A percentile compares a stretch with the other conserved stretches of the same genome.
phyloP scores from a whole-genome alignment of 495 filamentous ascomycete genomes.

The Aspergillus avenaceus region DNA sequence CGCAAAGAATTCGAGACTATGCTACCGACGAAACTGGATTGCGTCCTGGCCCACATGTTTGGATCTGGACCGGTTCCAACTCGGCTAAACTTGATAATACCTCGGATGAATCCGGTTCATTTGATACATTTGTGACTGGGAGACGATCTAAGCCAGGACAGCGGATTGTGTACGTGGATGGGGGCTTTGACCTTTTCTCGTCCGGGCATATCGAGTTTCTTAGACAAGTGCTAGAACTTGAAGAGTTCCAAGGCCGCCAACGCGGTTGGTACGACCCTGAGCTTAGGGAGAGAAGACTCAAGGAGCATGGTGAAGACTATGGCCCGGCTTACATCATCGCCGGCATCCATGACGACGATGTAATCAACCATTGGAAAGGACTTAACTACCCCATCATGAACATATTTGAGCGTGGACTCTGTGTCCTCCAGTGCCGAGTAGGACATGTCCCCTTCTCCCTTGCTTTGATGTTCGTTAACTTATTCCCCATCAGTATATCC shows the following conservation, averaged over 20 bases:
- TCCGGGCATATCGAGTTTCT: conserved; percentile 96
- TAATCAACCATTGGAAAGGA: conserved; percentile 93
- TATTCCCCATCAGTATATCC: conserved; percentile 62
- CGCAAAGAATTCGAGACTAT: conserved; percentile 72
- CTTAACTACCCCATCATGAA: conserved; percentile 99
- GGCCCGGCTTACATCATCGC: conserved; percentile 79
- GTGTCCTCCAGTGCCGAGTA: conserved; percentile 90
- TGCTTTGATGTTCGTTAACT: no score
- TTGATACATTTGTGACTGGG: conserved; percentile 62
- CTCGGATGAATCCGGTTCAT: conserved; percentile 52
- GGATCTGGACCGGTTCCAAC: conserved; percentile 64
- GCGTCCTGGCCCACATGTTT: conserved; percentile 69
- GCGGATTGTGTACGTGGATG: conserved; percentile 88
- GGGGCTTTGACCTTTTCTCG: conserved; percentile 95
- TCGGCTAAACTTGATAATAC: conserved; percentile 48
- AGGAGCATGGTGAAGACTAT: conserved; percentile 64
- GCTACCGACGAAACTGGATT: conserved; percentile 78
- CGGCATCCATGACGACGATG: conserved; percentile 88
- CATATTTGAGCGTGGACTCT: conserved; percentile 91
- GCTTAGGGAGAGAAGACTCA: conserved; percentile 54
- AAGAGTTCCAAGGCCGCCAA: conserved; percentile 59
- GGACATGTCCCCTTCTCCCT: conserved; percentile 23
- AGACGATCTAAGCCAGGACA: conserved; percentile 67
- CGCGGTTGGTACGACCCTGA: conserved; percentile 71
- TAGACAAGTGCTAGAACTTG: conserved; percentile 62